phyloP scores from a whole-genome alignment of 1,284 basidiomycete genomes.

The Melampsora larici-populina region DNA sequence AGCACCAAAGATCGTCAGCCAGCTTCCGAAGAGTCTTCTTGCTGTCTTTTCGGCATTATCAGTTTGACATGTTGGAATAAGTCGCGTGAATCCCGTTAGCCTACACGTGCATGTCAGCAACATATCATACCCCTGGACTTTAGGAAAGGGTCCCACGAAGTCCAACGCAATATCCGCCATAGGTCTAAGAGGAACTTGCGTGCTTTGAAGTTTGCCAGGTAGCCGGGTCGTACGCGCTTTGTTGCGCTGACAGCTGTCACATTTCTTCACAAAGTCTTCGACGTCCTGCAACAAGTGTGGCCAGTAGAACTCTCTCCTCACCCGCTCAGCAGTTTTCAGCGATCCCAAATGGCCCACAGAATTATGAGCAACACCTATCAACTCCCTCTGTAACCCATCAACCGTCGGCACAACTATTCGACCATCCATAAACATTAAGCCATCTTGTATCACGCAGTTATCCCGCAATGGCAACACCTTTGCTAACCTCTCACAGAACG shows the following conservation, averaged over 20 bases:
- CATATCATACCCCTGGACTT: not conserved
- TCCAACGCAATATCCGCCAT: not conserved
- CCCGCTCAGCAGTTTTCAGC: not conserved
- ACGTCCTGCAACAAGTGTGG: not conserved
- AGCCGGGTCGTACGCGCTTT: not conserved
- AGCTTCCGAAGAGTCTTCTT: not conserved
- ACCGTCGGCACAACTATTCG: not conserved
- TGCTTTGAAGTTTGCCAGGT: not conserved
- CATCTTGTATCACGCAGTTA: not conserved
- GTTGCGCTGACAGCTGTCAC: not conserved
- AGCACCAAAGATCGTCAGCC: not conserved
- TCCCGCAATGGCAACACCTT: not conserved
- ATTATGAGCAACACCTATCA: not conserved
- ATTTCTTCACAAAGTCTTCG: not conserved
- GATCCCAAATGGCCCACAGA: not conserved
- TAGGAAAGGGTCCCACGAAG: not conserved
- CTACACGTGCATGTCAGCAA: not conserved
- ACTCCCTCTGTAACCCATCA: not conserved
- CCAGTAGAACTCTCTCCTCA: constrained; percentile 6
- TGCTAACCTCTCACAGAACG: not conserved
- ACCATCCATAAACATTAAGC: not conserved
- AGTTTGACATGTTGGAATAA: not conserved
- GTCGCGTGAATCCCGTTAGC: not conserved
- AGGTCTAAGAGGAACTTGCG: constrained; percentile 5
- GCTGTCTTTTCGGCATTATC: not conserved